A percentile compares a stretch with the other conserved stretches of the same genome.
These are phyloP conservation scores for Aspergillus viridinutans DNA, from an alignment of 2,329 filamentous ascomycete genomes.

Conservation along the genomic window DNA sequence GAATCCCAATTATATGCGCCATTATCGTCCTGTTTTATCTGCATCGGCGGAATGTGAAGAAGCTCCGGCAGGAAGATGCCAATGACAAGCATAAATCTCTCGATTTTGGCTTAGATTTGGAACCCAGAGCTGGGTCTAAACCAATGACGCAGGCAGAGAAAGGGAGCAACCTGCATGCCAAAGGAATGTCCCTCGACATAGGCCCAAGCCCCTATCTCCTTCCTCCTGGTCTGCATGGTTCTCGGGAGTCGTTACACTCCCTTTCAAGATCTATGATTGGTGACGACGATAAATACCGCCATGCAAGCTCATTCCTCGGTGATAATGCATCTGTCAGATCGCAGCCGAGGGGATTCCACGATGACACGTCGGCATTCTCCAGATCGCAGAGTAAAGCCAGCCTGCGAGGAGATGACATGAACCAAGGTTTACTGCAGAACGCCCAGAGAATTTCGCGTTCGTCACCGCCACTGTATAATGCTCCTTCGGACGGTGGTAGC, in stretches of 20 bases:
- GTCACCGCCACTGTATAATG: slow-evolving; percentile 36
- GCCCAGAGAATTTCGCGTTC: slow-evolving; percentile 57
- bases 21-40: slow-evolving; percentile 67
- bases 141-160: slow-evolving; percentile 54
- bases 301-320: slow-evolving; percentile 52
- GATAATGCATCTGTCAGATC: slow-evolving; percentile 39
- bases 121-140: slow-evolving; percentile 38
- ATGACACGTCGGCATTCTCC: slow-evolving; percentile 51
- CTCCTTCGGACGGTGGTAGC: slow-evolving; percentile 13
- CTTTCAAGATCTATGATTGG: slow-evolving; percentile 70
- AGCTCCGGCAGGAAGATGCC: slow-evolving; percentile 69
- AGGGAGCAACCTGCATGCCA: slow-evolving; percentile 35
- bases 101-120: slow-evolving; percentile 77
- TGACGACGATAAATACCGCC: slow-evolving; percentile 80
- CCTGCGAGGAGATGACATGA: slow-evolving; percentile 43
- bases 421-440: slow-evolving; percentile 52
- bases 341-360: slow-evolving; percentile 32
- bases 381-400: slow-evolving; percentile 45
- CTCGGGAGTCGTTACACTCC: slow-evolving; percentile 81
- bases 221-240: slow-evolving; percentile 73
- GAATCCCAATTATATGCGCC: slow-evolving; percentile 69
- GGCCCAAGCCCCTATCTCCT: slow-evolving; percentile 80
- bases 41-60: slow-evolving; percentile 72
- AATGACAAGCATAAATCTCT: slow-evolving; percentile 85
- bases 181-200: slow-evolving; percentile 59